A percentile compares a stretch with the other conserved stretches of the same genome.
phyloP scores from a whole-genome alignment of 2,329 filamentous ascomycete genomes.

The Gyromitra esculenta region DNA sequence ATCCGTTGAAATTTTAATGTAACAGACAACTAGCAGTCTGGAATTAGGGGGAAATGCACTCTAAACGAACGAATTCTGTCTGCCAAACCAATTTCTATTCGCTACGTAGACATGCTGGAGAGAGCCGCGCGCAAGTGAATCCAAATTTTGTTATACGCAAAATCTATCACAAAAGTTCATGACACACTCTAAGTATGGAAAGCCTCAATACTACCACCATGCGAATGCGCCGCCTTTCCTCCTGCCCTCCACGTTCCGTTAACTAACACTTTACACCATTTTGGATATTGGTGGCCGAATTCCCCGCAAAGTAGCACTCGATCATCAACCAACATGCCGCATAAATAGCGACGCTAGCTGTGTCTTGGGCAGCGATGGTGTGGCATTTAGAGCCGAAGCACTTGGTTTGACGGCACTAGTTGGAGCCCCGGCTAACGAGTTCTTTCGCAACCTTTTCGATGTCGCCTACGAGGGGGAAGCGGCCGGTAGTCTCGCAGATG shows the following conservation, averaged over 20 bases:
- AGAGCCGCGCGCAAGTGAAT: neutral
- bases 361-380: neutral
- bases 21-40: no score
- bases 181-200: neutral
- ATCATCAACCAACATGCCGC: neutral
- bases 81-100: neutral
- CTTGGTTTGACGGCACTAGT: neutral
- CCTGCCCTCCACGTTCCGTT: constrained; percentile 1
- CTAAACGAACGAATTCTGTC: no score
- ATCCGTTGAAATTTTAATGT: no score
- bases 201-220: neutral
- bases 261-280: neutral
- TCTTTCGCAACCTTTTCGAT: no score
- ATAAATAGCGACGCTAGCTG: neutral
- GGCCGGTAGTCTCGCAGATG: neutral
- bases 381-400: neutral
- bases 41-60: no score
- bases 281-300: neutral
- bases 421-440: neutral
- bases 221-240: neutral
- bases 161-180: neutral
- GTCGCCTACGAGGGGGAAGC: neutral
- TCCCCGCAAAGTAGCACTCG: neutral
- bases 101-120: neutral
- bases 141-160: neutral